A percentile compares a stretch with the other conserved stretches of the same genome.
phyloP scores from a whole-genome alignment of 495 filamentous ascomycete species.

The Rhypophila decipiens region DNA sequence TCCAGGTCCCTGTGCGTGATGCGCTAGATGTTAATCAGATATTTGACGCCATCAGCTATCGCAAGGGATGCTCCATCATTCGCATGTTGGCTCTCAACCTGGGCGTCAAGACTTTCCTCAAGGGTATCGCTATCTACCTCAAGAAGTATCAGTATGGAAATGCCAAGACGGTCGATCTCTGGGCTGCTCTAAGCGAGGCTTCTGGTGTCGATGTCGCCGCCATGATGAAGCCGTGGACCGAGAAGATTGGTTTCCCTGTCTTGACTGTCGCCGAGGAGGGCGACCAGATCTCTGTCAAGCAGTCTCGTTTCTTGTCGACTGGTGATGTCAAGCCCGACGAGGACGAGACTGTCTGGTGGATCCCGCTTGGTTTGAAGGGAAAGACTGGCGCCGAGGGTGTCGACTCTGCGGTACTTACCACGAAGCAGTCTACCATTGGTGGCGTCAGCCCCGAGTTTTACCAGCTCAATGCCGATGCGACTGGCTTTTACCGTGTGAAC shows the following conservation, averaged over 20 bases:
- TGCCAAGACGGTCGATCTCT: slow-evolving; percentile 87
- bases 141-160: slow-evolving; percentile 87
- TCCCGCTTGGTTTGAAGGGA: slow-evolving; percentile 73
- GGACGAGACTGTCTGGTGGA: slow-evolving; percentile 92
- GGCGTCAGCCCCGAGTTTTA: slow-evolving; percentile 77
- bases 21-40: slow-evolving; percentile 94
- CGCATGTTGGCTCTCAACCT: slow-evolving; percentile 89
- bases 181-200: slow-evolving; percentile 81
- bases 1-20: slow-evolving; percentile 85
- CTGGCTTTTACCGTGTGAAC: slow-evolving; percentile 90
- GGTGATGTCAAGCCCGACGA: slow-evolving; percentile 81
- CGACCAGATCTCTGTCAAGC: slow-evolving; percentile 71
- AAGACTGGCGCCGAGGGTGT: slow-evolving; percentile 46
- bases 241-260: slow-evolving; percentile 88
- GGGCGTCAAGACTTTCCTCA: slow-evolving; percentile 76
- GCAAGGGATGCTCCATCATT: slow-evolving; percentile 92
- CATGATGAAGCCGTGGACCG: slow-evolving; percentile 92
- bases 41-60: slow-evolving; percentile 91
- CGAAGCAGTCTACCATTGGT: slow-evolving; percentile 65
- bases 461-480: slow-evolving; percentile 82
- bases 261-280: slow-evolving; percentile 78
- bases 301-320: slow-evolving; percentile 81
- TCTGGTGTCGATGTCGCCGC: slow-evolving; percentile 80
- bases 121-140: slow-evolving; percentile 82
- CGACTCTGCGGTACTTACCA: slow-evolving; percentile 55